A percentile compares a stretch with the other conserved stretches of the same genome.
These are phyloP conservation scores for Syzygium malaccense DNA, from an alignment of 441 rosid species.

Conservation along the genomic window DNA sequence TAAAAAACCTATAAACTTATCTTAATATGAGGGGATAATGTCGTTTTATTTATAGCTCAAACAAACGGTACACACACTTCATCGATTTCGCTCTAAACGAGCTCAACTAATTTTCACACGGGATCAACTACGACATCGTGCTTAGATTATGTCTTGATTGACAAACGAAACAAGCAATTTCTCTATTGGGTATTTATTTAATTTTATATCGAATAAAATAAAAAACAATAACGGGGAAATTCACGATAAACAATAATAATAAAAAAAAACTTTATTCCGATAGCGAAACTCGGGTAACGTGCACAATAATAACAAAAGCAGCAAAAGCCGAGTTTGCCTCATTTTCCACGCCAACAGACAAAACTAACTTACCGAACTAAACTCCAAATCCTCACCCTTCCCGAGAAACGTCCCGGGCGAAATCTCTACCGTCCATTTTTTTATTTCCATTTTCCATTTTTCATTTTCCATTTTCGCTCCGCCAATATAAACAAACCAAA, in stretches of 20 bases:
- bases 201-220: background rate
- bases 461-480: background rate
- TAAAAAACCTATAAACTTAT: background rate
- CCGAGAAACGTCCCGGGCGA: background rate
- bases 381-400: background rate
- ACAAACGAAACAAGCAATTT: background rate
- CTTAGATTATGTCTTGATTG: background rate
- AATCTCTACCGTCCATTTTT: background rate
- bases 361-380: constrained; percentile 16
- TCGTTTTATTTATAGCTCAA: background rate
- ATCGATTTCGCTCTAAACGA: background rate
- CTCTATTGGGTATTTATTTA: background rate
- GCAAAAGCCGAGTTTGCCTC: background rate
- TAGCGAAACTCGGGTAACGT: background rate
- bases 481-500: background rate
- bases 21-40: background rate
- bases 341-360: background rate
- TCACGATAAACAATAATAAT: background rate
- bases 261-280: background rate
- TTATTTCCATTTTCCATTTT: background rate
- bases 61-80: background rate
- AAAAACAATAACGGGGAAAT: background rate
- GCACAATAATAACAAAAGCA: background rate
- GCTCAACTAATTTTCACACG: background rate
- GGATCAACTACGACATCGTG: background rate